Percentiles rank a stretch among this genome's conserved stretches.
These are phyloP conservation scores for Cercophora newfieldiana DNA, from an alignment of 495 filamentous ascomycete species.

Conservation along the genomic window DNA sequence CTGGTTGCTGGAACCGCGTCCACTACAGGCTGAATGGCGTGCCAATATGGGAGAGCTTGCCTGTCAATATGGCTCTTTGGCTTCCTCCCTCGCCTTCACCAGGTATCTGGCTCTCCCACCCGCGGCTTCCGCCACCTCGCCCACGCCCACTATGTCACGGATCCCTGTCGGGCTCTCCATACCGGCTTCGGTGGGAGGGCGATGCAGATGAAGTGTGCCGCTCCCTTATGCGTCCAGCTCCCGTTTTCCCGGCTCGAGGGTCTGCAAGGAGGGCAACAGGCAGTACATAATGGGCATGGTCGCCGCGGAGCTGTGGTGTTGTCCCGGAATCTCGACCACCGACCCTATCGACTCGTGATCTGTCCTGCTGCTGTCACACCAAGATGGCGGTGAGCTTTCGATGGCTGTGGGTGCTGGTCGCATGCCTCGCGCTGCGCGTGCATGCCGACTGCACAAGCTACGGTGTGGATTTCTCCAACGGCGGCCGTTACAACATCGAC, in stretches of 20 bases:
- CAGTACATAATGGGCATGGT: slow-evolving; percentile 10
- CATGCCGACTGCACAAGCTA: slow-evolving; percentile 41
- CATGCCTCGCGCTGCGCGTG: slow-evolving; percentile 29
- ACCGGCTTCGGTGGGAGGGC: slow-evolving; percentile 4
- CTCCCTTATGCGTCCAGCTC: slow-evolving; percentile 2
- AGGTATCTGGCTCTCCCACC: slow-evolving; percentile 27
- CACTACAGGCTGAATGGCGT: slow-evolving; percentile 32
- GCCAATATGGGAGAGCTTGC: slow-evolving; percentile 26
- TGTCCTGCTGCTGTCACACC: background rate
- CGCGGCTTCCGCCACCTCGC: slow-evolving; percentile 5
- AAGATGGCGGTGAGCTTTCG: slow-evolving; percentile 26
- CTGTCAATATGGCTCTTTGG: slow-evolving; percentile 27
- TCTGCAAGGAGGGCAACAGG: background rate
- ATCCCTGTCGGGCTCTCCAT: slow-evolving; percentile 1
- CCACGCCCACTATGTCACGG: background rate
- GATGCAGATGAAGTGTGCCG: slow-evolving; percentile 11
- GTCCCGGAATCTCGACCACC: slow-evolving; percentile 2
- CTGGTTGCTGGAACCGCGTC: slow-evolving; percentile 27
- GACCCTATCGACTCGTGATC: background rate
- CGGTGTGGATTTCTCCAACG: slow-evolving; percentile 46
- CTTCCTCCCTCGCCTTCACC: slow-evolving; percentile 22
- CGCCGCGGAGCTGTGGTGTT: background rate
- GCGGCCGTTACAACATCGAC: slow-evolving; percentile 46
- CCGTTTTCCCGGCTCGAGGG: slow-evolving; percentile 12
- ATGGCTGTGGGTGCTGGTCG: slow-evolving; percentile 25